Conservation (phyloP, 1,139 yeast genomes). For the Pichia inconspicua region DNA sequence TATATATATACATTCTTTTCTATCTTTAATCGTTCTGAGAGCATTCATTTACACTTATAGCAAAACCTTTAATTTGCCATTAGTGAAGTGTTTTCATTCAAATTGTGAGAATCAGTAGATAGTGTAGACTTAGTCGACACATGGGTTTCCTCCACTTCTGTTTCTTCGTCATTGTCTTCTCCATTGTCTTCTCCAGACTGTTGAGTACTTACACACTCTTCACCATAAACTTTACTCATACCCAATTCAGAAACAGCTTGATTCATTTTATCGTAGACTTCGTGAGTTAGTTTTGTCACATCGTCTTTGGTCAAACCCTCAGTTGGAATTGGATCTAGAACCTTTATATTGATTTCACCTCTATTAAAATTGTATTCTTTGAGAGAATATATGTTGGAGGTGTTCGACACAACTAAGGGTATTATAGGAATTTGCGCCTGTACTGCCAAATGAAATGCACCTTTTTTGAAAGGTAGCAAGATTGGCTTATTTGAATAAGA, state of each 20-base stretch:
- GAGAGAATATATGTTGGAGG: conserved; percentile 63
- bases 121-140: neutral
- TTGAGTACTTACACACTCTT: neutral
- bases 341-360: conserved; percentile 59
- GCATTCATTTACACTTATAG: no score
- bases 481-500: conserved; percentile 62
- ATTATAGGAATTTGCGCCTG: conserved; percentile 85
- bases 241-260: conserved; percentile 33
- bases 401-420: conserved; percentile 82
- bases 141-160: neutral
- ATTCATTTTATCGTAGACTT: conserved; percentile 32
- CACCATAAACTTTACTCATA: conserved; percentile 31
- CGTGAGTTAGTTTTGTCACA: conserved; percentile 41
- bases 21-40: no score
- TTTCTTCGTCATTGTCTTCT: conserved; percentile 7
- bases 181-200: conserved; percentile 1
- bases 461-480: conserved; percentile 85
- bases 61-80: conserved; percentile 5
- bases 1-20: no score
- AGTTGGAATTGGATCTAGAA: conserved; percentile 61
- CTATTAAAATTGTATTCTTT: conserved; percentile 46
- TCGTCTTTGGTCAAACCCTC: conserved; percentile 51
- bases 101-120: conserved; percentile 8
- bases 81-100: conserved; percentile 12
- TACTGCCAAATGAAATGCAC: conserved; percentile 94